A percentile compares a stretch with the other conserved stretches of the same genome.
These are phyloP conservation scores for Aureobasidium pullulans DNA, from an alignment of 2,329 filamentous ascomycete genomes.

Conservation along the genomic window DNA sequence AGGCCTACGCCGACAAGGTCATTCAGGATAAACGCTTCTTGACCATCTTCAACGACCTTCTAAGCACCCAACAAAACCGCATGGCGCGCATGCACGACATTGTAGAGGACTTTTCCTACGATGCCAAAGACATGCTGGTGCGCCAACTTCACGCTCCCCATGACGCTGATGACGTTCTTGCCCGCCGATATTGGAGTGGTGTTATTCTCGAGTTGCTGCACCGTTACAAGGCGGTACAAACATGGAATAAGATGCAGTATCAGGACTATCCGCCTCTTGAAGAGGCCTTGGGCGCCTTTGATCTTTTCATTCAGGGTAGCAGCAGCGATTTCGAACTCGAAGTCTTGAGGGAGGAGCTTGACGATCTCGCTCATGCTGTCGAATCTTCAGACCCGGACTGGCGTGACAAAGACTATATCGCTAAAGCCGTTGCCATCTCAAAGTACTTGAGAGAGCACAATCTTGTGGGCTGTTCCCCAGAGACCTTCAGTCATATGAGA, in stretches of 20 bases:
- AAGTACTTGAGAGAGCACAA: conserved; percentile 61
- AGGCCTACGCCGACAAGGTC: conserved; percentile 31
- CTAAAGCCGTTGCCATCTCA: conserved; percentile 61
- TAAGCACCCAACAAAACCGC: conserved; percentile 63
- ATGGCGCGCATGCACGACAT: conserved; percentile 64
- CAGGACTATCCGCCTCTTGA: conserved; percentile 57
- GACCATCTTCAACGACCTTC: conserved; percentile 54
- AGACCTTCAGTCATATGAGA: conserved; percentile 69
- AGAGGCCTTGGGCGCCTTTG: conserved; percentile 70
- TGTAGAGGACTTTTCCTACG: conserved; percentile 61
- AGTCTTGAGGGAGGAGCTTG: conserved; percentile 54
- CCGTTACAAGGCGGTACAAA: conserved; percentile 66
- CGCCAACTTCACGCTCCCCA: conserved; percentile 55
- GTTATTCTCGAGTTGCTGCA: conserved; percentile 73
- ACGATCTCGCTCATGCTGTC: conserved; percentile 55
- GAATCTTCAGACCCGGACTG: conserved; percentile 46
- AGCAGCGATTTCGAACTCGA: conserved; percentile 61
- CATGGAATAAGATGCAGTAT: conserved; percentile 58
- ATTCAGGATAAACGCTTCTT: conserved; percentile 28
- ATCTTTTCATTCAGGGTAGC: conserved; percentile 77
- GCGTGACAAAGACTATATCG: conserved; percentile 50
- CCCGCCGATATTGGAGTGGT: conserved; percentile 69
- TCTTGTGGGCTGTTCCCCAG: conserved; percentile 60
- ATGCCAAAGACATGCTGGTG: conserved; percentile 79
- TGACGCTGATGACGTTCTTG: conserved; percentile 64